Evolutionary conservation across 2,329 filamentous ascomycete genomes (phyloP).

Genomic region (Calonectria pseudoturangicola): DNA sequence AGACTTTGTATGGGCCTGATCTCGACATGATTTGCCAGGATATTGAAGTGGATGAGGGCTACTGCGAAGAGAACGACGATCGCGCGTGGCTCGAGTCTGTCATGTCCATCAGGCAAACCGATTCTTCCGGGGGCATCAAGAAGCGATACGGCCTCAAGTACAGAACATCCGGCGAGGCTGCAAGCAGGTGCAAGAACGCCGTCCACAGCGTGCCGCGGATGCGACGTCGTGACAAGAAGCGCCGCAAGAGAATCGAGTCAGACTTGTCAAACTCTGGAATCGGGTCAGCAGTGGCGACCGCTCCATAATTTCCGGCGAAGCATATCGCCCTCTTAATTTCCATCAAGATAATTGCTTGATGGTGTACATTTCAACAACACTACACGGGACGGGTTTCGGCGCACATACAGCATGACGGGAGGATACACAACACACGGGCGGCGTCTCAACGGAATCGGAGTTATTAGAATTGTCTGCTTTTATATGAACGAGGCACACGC

Average conservation of each 20-base stretch:
- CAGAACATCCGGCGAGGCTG: conserved; percentile 51
- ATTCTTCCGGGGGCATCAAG: conserved; percentile 42
- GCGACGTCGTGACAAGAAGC: conserved; percentile 54
- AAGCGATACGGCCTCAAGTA: conserved; percentile 51
- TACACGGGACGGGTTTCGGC: conserved; percentile 33
- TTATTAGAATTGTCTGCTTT: conserved; percentile 42
- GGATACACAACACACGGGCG: conserved; percentile 39
- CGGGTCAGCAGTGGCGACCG: conserved; percentile 20
- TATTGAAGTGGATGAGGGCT: conserved; percentile 57
- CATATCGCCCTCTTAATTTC: conserved; percentile 17
- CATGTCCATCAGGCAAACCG: conserved; percentile 31
- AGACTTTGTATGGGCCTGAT: conserved; percentile 32
- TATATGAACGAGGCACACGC: conserved; percentile 48
- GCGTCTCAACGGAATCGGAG: conserved; percentile 45
- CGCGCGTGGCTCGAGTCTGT: conserved; percentile 53
- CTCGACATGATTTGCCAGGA: conserved; percentile 18
- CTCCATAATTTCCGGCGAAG: conserved; percentile 29
- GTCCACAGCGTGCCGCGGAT: conserved; percentile 52
- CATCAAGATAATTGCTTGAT: conserved; percentile 17
- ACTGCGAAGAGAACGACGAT: conserved; percentile 52
- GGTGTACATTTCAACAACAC: conserved; percentile 19
- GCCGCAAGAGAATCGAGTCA: conserved; percentile 37
- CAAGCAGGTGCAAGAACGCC: conserved; percentile 50
- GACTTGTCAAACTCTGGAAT: conserved; percentile 32
- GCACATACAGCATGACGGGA: conserved; percentile 28